phyloP scores from a whole-genome alignment of 2,329 filamentous ascomycete species.

The Trichophyton mentagrophytes region DNA sequence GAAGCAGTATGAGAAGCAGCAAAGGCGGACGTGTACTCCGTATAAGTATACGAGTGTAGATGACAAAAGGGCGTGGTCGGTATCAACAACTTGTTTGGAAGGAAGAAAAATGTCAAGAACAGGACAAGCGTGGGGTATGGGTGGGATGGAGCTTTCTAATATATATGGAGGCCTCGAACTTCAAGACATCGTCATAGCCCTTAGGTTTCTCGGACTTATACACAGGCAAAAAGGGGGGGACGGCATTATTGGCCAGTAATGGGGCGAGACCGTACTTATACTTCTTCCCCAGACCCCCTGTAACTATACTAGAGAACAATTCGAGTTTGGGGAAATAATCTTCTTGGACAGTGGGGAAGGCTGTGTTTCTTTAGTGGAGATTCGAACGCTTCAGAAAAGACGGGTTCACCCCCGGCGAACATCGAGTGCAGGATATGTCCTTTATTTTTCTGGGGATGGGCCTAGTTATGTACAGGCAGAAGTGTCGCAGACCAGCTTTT shows the following conservation, averaged over 20 bases:
- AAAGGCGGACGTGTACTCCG: background rate
- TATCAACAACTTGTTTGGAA: background rate
- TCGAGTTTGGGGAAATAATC: slow-evolving; percentile 4
- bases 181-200: background rate
- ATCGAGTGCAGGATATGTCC: too few species aligned
- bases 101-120: background rate
- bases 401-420: background rate
- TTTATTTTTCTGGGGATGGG: too few species aligned
- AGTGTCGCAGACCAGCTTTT: background rate
- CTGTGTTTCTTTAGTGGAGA: background rate
- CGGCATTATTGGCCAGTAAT: background rate
- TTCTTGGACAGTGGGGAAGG: background rate
- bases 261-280: slow-evolving; percentile 2
- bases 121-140: background rate
- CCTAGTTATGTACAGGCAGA: background rate
- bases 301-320: background rate
- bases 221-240: background rate
- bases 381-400: background rate
- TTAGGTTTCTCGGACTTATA: background rate
- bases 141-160: slow-evolving; percentile 2
- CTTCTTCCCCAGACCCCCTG: slow-evolving; percentile 1
- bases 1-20: background rate
- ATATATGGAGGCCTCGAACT: background rate
- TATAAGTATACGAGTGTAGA: background rate
- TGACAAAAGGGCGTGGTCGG: background rate